A percentile compares a stretch with the other conserved stretches of the same genome.
Conservation (phyloP, 306 rosid species). For the Trichosanthes truncata region DNA sequence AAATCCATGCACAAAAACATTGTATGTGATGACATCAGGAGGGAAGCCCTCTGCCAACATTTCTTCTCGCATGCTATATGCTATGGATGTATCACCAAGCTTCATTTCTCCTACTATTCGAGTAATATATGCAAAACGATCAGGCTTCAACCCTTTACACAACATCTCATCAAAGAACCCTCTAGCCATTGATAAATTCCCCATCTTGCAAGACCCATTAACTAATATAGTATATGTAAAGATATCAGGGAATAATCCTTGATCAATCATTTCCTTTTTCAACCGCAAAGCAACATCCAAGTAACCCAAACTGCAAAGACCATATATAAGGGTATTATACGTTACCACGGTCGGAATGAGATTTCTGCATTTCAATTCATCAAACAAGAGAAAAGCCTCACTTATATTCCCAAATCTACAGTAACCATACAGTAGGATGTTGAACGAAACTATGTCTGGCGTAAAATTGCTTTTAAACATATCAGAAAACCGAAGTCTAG, state of each 20-base stretch:
- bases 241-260: slow-evolving; percentile 52
- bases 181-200: slow-evolving; percentile 55
- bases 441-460: slow-evolving; percentile 64
- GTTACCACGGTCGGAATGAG: slow-evolving; percentile 48
- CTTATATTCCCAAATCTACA: slow-evolving; percentile 37
- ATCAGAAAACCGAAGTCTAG: slow-evolving; percentile 30
- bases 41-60: slow-evolving; percentile 58
- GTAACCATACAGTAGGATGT: slow-evolving; percentile 54
- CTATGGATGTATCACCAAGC: slow-evolving; percentile 47
- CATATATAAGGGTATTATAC: slow-evolving; percentile 66
- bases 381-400: slow-evolving; percentile 50
- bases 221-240: slow-evolving; percentile 60
- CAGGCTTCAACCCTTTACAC: slow-evolving; percentile 46
- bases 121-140: slow-evolving; percentile 52
- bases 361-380: slow-evolving; percentile 31
- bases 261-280: slow-evolving; percentile 47
- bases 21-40: slow-evolving; percentile 57
- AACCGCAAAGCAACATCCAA: slow-evolving; percentile 47
- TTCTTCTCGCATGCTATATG: slow-evolving; percentile 63
- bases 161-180: slow-evolving; percentile 62
- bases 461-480: slow-evolving; percentile 30
- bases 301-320: slow-evolving; percentile 57
- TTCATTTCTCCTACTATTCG: slow-evolving; percentile 53
- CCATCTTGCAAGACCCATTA: slow-evolving; percentile 46
- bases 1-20: slow-evolving; percentile 51